phyloP scores from a whole-genome alignment of 192 early-diverging fungal genomes.

The Endogone sp. region DNA sequence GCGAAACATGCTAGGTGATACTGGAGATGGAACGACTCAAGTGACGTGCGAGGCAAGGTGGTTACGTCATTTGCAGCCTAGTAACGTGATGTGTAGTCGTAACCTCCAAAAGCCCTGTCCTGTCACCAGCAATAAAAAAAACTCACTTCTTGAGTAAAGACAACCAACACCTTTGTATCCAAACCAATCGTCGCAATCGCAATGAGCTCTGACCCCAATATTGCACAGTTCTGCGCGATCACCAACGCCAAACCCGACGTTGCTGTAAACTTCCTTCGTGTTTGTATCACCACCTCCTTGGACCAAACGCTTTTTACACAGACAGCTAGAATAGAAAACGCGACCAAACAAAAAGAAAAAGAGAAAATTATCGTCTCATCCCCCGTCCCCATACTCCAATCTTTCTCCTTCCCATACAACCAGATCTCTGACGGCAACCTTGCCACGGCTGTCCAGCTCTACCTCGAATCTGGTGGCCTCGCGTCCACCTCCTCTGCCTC shows the following conservation, averaged over 20 bases:
- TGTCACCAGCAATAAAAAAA: too few species aligned
- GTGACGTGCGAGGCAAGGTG: too few species aligned
- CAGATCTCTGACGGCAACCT: conserved; percentile 75
- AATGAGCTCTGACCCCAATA: too few species aligned
- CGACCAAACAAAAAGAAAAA: not conserved
- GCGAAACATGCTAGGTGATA: not conserved
- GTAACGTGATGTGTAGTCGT: too few species aligned
- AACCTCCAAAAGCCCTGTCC: too few species aligned
- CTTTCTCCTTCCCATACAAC: too few species aligned
- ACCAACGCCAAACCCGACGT: conserved; percentile 72
- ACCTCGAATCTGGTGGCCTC: conserved; percentile 72
- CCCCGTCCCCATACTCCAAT: not conserved
- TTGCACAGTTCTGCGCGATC: conserved; percentile 58
- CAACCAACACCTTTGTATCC: too few species aligned
- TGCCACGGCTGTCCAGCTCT: conserved; percentile 77
- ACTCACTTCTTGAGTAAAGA: too few species aligned
- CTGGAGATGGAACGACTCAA: not conserved
- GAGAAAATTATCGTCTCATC: not conserved
- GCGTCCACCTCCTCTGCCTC: conserved; percentile 14
- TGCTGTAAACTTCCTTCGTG: conserved; percentile 66
- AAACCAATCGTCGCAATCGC: too few species aligned
- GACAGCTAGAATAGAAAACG: not conserved
- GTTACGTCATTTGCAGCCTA: too few species aligned
- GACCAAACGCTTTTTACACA: not conserved
- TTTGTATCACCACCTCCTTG: conserved; percentile 26